Evolutionary conservation across 306 rosid species (phyloP).

Genomic region (Clitoria ternatea): DNA sequence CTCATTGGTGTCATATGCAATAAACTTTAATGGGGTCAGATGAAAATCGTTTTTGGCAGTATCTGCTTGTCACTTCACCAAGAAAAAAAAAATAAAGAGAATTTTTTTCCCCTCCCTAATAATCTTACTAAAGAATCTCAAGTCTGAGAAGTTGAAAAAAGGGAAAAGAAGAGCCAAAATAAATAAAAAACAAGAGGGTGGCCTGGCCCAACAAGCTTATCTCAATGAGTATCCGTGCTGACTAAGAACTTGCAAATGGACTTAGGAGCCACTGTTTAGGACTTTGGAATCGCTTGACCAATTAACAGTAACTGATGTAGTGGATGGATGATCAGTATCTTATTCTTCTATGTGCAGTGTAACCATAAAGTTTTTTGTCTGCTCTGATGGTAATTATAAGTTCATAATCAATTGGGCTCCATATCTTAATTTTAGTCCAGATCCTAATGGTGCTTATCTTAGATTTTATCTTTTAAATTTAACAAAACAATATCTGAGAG

Average conservation of each 20-base stretch:
- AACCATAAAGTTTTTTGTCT: constrained; percentile 4
- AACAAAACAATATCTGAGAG: too few relatives aligned
- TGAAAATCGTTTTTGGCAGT: constrained; percentile 58
- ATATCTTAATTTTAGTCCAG: background rate
- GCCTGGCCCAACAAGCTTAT: constrained; percentile 12
- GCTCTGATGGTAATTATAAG: background rate
- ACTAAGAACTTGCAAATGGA: constrained; percentile 23
- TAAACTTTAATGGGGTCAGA: constrained; percentile 52
- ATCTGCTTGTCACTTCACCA: constrained; percentile 53
- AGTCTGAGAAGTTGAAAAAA: background rate
- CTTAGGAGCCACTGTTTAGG: background rate
- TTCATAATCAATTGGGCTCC: background rate
- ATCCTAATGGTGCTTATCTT: constrained; percentile 16
- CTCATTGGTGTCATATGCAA: constrained; percentile 55
- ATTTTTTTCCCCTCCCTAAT: constrained; percentile 17
- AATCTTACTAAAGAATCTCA: constrained; percentile 12
- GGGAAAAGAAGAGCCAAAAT: background rate
- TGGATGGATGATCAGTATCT: constrained; percentile 15
- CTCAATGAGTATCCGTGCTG: constrained; percentile 20
- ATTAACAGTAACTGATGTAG: constrained; percentile 19
- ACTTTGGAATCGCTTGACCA: constrained; percentile 10
- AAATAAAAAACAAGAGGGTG: background rate
- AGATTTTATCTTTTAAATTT: background rate
- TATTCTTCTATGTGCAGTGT: constrained; percentile 13
- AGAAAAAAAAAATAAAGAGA: too few relatives aligned